phyloP scores from a whole-genome alignment of 1,139 yeast genomes.

The Protomyces pachydermus region DNA sequence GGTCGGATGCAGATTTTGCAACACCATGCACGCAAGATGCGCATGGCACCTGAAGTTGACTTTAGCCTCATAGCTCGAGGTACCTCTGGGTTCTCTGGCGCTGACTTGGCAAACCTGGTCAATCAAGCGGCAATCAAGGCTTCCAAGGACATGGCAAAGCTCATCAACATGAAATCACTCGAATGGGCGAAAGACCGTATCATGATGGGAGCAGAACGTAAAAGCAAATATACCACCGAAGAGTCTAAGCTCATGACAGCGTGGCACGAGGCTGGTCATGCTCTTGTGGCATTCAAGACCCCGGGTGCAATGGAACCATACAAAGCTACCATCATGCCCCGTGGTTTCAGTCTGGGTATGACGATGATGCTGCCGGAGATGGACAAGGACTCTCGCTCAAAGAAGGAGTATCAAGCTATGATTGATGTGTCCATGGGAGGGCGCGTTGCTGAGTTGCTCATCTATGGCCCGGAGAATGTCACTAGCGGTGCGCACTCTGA shows the following conservation, averaged over 20 bases:
- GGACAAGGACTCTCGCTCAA: slow-evolving; percentile 94
- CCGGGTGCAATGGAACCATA: slow-evolving; percentile 94
- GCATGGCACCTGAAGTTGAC: slow-evolving; percentile 77
- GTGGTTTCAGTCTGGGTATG: slow-evolving; percentile 94
- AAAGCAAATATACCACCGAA: slow-evolving; percentile 95
- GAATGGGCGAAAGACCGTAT: slow-evolving; percentile 99
- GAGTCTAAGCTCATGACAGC: slow-evolving; percentile 92
- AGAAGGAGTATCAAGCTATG: slow-evolving; percentile 81
- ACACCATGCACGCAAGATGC: slow-evolving; percentile 90
- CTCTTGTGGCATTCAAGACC: slow-evolving; percentile 92
- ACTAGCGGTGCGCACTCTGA: slow-evolving; percentile 57
- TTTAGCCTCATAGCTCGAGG: slow-evolving; percentile 89
- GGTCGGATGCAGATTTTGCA: slow-evolving; percentile 90
- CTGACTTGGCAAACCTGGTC: slow-evolving; percentile 89
- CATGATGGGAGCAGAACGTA: slow-evolving; percentile 95
- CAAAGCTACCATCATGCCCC: slow-evolving; percentile 92
- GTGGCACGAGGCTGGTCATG: slow-evolving; percentile 98
- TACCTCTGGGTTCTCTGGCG: slow-evolving; percentile 96
- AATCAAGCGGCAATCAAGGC: slow-evolving; percentile 98
- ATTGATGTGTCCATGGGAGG: slow-evolving; percentile 99
- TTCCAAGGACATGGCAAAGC: slow-evolving; percentile 81
- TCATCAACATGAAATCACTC: slow-evolving; percentile 85
- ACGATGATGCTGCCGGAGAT: slow-evolving; percentile 97
- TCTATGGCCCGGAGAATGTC: slow-evolving; percentile 85
- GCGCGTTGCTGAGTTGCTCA: slow-evolving; percentile 89